phyloP scores from a whole-genome alignment of 192 early-diverging fungal genomes.

The Gigaspora rosea region DNA sequence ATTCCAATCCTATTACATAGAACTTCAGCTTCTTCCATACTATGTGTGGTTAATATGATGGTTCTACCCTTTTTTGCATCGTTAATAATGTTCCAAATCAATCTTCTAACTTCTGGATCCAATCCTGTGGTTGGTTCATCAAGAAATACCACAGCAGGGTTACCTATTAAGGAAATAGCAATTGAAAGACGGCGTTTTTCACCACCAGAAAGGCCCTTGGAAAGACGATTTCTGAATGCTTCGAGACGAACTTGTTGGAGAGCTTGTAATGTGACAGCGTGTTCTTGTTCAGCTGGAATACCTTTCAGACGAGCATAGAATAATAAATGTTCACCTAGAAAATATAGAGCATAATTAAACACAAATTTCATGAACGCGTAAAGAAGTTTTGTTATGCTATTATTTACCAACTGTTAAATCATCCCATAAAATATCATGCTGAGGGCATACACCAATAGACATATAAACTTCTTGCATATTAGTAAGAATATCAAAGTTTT shows the following conservation, averaged over 20 bases:
- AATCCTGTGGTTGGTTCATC: constrained; percentile 83
- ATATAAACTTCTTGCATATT: constrained; percentile 57
- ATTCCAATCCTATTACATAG: constrained; percentile 75
- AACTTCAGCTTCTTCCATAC: constrained; percentile 80
- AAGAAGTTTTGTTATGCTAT: constrained; percentile 32
- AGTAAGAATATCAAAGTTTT: constrained; percentile 56
- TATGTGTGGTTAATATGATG: constrained; percentile 71
- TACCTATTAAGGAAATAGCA: constrained; percentile 72
- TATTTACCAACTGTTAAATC: constrained; percentile 50
- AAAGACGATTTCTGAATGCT: constrained; percentile 54
- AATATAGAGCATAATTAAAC: no score
- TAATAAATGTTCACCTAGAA: constrained; percentile 60
- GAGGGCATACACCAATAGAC: constrained; percentile 74
- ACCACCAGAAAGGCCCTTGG: constrained; percentile 70
- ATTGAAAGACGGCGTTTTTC: constrained; percentile 76
- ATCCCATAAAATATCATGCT: constrained; percentile 76
- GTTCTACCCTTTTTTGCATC: constrained; percentile 60
- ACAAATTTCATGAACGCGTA: no score
- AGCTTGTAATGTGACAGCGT: constrained; percentile 43
- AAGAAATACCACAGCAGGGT: constrained; percentile 70
- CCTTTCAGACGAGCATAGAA: constrained; percentile 77
- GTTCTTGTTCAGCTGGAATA: constrained; percentile 48
- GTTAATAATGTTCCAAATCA: constrained; percentile 73
- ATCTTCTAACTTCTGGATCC: constrained; percentile 70
- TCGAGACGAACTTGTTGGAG: constrained; percentile 57